Evolutionary conservation across 805 yeast genomes (phyloP).

Genomic region (Sugiyamaella smithiae): DNA sequence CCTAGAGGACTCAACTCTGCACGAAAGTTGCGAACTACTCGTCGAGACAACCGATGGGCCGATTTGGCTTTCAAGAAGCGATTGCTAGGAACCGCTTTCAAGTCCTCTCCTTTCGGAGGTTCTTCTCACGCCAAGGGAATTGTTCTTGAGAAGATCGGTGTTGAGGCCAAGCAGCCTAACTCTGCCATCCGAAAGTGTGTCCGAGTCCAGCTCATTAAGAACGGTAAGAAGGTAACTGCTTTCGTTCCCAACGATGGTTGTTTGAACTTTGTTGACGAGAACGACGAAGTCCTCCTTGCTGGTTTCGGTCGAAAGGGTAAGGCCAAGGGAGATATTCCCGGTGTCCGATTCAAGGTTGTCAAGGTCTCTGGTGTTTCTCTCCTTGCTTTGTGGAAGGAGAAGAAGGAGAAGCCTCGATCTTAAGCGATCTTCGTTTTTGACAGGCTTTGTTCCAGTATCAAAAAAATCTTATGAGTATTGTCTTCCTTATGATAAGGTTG

Average conservation of each 20-base stretch:
- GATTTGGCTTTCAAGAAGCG: conserved; percentile 97
- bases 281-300: conserved; percentile 98
- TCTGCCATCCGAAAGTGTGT: conserved; percentile 99
- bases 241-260: conserved; percentile 99
- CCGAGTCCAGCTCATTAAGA: conserved; percentile 99
- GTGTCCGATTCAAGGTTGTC: conserved; percentile 99
- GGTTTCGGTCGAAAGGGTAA: conserved; percentile 99
- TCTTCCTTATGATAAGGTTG: neutral
- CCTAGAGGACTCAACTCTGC: conserved; percentile 99
- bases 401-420: conserved; percentile 99
- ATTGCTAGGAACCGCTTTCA: conserved; percentile 99
- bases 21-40: conserved; percentile 99
- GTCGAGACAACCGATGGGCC: conserved; percentile 99
- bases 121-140: conserved; percentile 99
- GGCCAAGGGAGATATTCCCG: conserved; percentile 99
- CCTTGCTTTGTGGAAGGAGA: conserved; percentile 99
- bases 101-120: conserved; percentile 99
- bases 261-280: conserved; percentile 98
- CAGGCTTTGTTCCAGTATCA: neutral
- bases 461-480: conserved; percentile 1
- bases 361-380: conserved; percentile 99
- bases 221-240: conserved; percentile 99
- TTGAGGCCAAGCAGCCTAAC: conserved; percentile 99
- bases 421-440: conserved; percentile 39
- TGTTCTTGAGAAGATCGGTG: conserved; percentile 98